Base-by-base conservation (phyloP, 2,329 filamentous ascomycete species). In the Colletotrichum tofieldiae region DNA sequence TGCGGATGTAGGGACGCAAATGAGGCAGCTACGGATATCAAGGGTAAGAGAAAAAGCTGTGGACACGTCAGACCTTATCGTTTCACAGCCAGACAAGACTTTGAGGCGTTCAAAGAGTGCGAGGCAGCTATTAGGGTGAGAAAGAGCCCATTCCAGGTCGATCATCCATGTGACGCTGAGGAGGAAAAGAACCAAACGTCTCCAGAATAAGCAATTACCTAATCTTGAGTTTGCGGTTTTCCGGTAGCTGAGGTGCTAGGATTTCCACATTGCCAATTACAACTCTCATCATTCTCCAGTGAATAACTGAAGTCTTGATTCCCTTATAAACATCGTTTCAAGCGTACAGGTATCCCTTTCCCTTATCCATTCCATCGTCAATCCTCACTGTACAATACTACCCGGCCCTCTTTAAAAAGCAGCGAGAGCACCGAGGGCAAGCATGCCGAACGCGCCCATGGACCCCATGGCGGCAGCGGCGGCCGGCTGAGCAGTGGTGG, bases 351-450 rank as follows among this genome's bases (percentile, higher is more conserved):
- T 3, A 26, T 29, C 29, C 29, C 4, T 26, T 23, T 26, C 5
- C 45, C 6, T 20, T 35, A 23, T 26, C 32, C 7, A 23, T 37
- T 1, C 8, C 26, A 11, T 23, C 26, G n/a, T 49, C 32, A 20
- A 35, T 12, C 6, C 7, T 18, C 29, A 3, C 29, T 47, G 29
- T 55, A 56, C n/a, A 6, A 47, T 11, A 32, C 3, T 12, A 5
- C 11, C 8, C 16, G 12, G 12, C 20, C 5, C 6, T 20, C 45
- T 41, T 41, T 60, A 74, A 55, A 74, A 63, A 16, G 52, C 43
- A n/a, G 72, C 72, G 23, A 74, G 51, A 26, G 65, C 72, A 26
- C 72, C 72, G 37, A 74, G 43, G 8, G 59, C 70, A 29, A 73
- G 61, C 47, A 70, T 65, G 26, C 70, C 72, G 12, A 65, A 7